phyloP scores from a whole-genome alignment of 257 asterid genomes.

The Apocynum venetum region DNA sequence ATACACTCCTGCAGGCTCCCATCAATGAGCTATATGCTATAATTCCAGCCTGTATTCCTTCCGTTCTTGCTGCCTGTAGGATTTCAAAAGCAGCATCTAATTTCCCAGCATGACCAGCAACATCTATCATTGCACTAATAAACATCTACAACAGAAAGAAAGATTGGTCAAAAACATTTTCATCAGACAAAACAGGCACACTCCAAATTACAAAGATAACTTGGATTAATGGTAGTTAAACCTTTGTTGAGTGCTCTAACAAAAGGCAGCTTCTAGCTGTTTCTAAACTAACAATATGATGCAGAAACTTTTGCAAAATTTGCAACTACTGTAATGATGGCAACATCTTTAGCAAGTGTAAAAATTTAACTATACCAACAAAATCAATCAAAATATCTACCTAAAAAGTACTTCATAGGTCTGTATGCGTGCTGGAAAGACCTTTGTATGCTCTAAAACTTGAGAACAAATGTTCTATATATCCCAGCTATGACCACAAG shows the following conservation, averaged over 20 bases:
- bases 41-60: slow-evolving; percentile 72
- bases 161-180: slow-evolving; percentile 18
- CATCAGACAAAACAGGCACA: background rate
- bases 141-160: slow-evolving; percentile 52
- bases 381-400: background rate
- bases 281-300: background rate
- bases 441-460: background rate
- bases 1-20: slow-evolving; percentile 99
- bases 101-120: slow-evolving; percentile 95
- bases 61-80: slow-evolving; percentile 65
- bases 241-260: background rate
- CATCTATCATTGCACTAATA: slow-evolving; percentile 93
- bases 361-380: background rate
- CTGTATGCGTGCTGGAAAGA: background rate
- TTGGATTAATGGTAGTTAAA: background rate
- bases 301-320: background rate
- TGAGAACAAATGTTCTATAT: background rate
- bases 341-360: too few species aligned
- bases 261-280: background rate
- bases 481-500: background rate
- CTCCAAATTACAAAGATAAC: slow-evolving; percentile 5
- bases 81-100: slow-evolving; percentile 90
- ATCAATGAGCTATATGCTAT: slow-evolving; percentile 92
- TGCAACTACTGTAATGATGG: background rate
- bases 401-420: background rate